Percentiles rank a stretch among this genome's conserved stretches.
Conservation (phyloP, 208 protist genomes). For the Trypanosoma lewisi region DNA sequence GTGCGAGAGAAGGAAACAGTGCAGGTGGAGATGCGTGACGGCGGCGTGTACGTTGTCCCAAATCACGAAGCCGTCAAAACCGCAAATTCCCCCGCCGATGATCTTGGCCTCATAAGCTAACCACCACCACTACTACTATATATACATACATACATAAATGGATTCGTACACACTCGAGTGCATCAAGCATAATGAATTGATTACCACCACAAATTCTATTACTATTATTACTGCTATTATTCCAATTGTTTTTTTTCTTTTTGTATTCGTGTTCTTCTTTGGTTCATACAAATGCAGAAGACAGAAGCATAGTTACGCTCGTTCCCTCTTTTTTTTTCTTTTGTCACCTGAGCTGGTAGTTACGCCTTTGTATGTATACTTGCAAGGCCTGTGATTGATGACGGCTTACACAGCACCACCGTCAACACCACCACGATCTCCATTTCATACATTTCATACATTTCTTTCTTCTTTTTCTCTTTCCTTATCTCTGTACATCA, state of each 20-base stretch:
- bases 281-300: too few relatives aligned
- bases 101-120: constrained; percentile 18
- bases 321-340: too few relatives aligned
- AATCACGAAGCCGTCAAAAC: constrained; percentile 53
- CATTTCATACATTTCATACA: background rate
- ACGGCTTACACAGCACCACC: background rate
- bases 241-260: constrained; percentile 2
- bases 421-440: too few relatives aligned
- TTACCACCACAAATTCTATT: background rate
- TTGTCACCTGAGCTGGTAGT: too few relatives aligned
- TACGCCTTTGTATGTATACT: background rate
- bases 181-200: constrained; percentile 3
- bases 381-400: background rate
- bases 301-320: too few relatives aligned
- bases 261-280: background rate
- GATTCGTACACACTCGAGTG: too few relatives aligned
- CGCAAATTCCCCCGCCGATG: constrained; percentile 31
- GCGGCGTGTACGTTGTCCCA: constrained; percentile 46
- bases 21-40: constrained; percentile 40
- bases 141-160: too few relatives aligned
- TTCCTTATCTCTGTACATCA: background rate
- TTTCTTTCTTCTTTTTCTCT: constrained; percentile 5
- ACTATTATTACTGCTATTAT: constrained; percentile 4
- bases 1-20: constrained; percentile 75
- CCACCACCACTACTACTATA: background rate